These are phyloP conservation scores for Dendryphion nanum DNA, from an alignment of 2,329 filamentous ascomycete species.

Conservation along the genomic window DNA sequence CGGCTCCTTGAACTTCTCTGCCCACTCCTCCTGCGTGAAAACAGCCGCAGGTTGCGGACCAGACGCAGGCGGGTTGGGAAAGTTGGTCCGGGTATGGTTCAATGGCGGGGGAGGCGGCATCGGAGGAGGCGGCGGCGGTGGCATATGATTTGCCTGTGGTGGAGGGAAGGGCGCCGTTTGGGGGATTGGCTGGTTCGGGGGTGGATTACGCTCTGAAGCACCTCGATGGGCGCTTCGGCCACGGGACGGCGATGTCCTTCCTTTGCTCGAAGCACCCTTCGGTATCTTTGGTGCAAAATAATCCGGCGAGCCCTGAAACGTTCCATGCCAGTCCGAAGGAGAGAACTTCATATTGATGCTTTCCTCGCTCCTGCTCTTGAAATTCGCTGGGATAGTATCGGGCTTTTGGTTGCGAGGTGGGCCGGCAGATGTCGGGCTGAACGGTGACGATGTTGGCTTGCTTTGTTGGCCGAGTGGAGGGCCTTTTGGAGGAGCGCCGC, in stretches of 20 bases:
- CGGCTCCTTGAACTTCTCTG: constrained; percentile 44
- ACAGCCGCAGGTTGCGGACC: constrained; percentile 32
- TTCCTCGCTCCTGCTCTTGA: constrained; percentile 49
- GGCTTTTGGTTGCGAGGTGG: constrained; percentile 5
- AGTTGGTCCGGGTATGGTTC: constrained; percentile 9
- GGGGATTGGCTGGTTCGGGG: constrained; percentile 17
- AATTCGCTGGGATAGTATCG: constrained; percentile 22
- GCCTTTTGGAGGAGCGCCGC: constrained; percentile 15
- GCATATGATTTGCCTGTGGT: constrained; percentile 11
- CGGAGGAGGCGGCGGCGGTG: constrained; percentile 14
- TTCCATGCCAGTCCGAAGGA: constrained; percentile 46
- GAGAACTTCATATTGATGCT: constrained; percentile 52
- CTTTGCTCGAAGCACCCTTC: constrained; percentile 20
- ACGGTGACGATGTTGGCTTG: not conserved
- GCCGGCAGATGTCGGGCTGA: not conserved
- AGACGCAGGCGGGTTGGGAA: constrained; percentile 17
- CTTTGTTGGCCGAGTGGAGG: not conserved
- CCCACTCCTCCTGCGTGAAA: constrained; percentile 45
- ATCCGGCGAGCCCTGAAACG: constrained; percentile 43
- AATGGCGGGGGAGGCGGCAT: constrained; percentile 29
- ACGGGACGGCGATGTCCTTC: constrained; percentile 30
- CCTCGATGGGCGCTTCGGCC: constrained; percentile 25
- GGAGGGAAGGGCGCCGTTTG: constrained; percentile 18
- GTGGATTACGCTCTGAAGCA: constrained; percentile 15
- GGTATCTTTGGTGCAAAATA: constrained; percentile 40